Conservation (phyloP, 2,329 filamentous ascomycete species). For the Fusarium begoniae region DNA sequence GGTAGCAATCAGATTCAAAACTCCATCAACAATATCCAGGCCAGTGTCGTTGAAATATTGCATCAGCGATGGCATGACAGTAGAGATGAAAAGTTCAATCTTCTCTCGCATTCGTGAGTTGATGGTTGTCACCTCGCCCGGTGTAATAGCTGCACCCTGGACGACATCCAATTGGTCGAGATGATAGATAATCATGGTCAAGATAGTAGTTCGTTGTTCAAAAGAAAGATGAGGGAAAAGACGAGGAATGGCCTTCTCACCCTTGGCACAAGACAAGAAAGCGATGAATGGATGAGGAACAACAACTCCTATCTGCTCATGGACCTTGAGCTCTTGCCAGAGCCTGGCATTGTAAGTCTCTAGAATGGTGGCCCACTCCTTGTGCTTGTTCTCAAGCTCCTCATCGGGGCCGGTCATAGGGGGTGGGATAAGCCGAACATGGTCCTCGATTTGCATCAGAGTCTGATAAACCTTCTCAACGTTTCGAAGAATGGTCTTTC, state of each 20-base stretch:
- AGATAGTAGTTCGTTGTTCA: constrained; percentile 91
- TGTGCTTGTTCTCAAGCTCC: constrained; percentile 76
- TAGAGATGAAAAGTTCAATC: constrained; percentile 87
- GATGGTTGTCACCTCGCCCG: constrained; percentile 76
- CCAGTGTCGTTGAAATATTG: constrained; percentile 91
- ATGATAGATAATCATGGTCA: constrained; percentile 95
- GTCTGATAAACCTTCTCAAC: constrained; percentile 90
- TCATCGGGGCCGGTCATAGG: constrained; percentile 68
- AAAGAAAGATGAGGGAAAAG: constrained; percentile 94
- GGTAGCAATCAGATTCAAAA: constrained; percentile 85
- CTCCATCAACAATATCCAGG: constrained; percentile 88
- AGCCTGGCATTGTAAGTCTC: constrained; percentile 80
- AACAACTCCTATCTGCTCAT: constrained; percentile 85
- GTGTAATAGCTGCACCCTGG: constrained; percentile 77
- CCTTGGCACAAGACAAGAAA: constrained; percentile 92
- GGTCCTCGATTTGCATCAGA: constrained; percentile 93
- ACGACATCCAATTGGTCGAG: constrained; percentile 93
- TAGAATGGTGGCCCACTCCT: constrained; percentile 72
- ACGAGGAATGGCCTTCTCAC: constrained; percentile 93
- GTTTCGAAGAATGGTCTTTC: constrained; percentile 83
- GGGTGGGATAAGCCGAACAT: constrained; percentile 80
- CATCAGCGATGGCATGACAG: constrained; percentile 90
- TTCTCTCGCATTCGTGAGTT: constrained; percentile 85
- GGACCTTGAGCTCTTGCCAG: constrained; percentile 89
- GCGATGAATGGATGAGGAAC: constrained; percentile 93